These are phyloP conservation scores for Euphrasia arctica DNA, from an alignment of 305 asterid species.

Conservation along the genomic window DNA sequence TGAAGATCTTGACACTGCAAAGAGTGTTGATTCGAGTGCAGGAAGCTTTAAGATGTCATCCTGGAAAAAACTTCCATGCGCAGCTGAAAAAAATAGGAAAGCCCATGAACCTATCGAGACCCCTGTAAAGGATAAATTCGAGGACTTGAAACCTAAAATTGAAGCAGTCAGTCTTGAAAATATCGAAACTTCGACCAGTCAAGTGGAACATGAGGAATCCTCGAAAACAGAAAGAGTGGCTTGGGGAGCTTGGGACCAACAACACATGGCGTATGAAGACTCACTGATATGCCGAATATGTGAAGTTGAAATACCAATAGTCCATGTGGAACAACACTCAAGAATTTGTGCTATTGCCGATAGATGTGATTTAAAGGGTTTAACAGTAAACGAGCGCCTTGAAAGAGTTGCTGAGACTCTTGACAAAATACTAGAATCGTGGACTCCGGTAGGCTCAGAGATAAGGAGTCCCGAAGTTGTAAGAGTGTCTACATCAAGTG, in stretches of 20 bases:
- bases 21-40: constrained; percentile 63
- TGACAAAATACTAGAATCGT: constrained; percentile 82
- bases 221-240: constrained; percentile 43
- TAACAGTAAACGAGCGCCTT: constrained; percentile 80
- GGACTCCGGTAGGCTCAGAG: constrained; percentile 63
- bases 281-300: constrained; percentile 97
- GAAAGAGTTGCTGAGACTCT: constrained; percentile 90
- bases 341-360: constrained; percentile 95
- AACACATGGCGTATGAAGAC: constrained; percentile 67
- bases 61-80: constrained; percentile 93
- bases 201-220: constrained; percentile 44
- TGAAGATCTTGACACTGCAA: constrained; percentile 70
- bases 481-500: constrained; percentile 41
- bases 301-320: constrained; percentile 96
- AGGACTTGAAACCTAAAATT: constrained; percentile 38
- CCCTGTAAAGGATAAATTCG: constrained; percentile 43
- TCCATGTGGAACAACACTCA: constrained; percentile 93
- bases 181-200: constrained; percentile 37
- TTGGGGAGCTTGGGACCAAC: constrained; percentile 89
- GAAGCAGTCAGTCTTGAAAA: constrained; percentile 39
- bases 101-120: constrained; percentile 46
- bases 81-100: constrained; percentile 61
- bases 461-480: constrained; percentile 58
- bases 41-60: constrained; percentile 92
- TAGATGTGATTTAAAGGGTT: constrained; percentile 97